Evolutionary conservation across 768 basidiomycete species (phyloP).

Genomic region (Glaciozyma antarctica): DNA sequence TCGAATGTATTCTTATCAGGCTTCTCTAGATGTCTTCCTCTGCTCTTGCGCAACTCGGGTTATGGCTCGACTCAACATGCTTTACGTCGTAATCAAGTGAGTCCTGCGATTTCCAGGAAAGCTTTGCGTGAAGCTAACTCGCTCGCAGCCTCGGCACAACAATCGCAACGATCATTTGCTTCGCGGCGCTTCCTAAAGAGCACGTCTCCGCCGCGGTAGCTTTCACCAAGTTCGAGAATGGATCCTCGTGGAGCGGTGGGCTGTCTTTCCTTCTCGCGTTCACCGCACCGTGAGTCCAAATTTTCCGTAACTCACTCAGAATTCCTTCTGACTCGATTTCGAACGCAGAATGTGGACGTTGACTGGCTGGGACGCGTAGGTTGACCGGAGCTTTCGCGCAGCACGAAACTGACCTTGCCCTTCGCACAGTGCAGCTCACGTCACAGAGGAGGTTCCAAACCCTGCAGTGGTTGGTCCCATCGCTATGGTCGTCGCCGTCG

Average conservation of each 20-base stretch:
- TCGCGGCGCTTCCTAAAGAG: not conserved
- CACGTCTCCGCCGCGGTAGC: not conserved
- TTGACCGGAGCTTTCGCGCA: no score
- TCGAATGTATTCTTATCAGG: not conserved
- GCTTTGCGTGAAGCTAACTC: not conserved
- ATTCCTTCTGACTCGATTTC: no score
- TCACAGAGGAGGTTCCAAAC: slow-evolving; percentile 47
- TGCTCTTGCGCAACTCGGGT: not conserved
- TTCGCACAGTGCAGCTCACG: not conserved
- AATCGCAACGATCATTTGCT: not conserved
- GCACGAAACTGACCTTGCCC: no score
- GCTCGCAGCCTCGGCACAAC: not conserved
- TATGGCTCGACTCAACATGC: not conserved
- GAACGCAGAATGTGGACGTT: slow-evolving; percentile 32
- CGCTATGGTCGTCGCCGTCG: slow-evolving; percentile 59
- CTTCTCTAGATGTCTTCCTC: not conserved
- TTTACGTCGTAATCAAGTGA: not conserved
- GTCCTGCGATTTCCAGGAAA: no score
- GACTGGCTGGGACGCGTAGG: not conserved
- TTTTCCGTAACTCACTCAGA: no score
- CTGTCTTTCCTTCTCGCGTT: slow-evolving; percentile 56
- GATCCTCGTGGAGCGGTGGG: not conserved
- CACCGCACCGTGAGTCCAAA: slow-evolving; percentile 46
- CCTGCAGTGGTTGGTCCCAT: slow-evolving; percentile 58
- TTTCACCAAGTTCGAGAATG: not conserved